Conservation (phyloP, 2,329 filamentous ascomycete species). For the Pyricularia grisea region DNA sequence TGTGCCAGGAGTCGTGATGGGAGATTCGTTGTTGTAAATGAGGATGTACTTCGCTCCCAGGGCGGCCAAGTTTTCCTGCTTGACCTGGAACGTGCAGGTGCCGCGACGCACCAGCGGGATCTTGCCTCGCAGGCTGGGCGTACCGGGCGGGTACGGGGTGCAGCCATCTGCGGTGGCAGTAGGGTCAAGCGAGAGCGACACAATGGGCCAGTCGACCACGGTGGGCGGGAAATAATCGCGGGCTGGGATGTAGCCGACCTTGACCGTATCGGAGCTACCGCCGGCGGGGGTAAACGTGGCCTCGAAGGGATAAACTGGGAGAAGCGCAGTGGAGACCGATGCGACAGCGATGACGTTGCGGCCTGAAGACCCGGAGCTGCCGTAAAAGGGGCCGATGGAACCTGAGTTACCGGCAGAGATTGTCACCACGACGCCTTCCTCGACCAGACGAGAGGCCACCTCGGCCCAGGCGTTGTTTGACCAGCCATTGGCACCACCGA, state of each 20-base stretch:
- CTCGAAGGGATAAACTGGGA: constrained; percentile 11
- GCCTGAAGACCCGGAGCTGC: constrained; percentile 20
- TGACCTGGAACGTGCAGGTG: constrained; percentile 8
- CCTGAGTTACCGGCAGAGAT: constrained; percentile 32
- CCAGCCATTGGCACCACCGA: constrained; percentile 14
- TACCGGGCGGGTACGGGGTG: constrained; percentile 23
- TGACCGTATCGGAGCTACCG: constrained; percentile 6
- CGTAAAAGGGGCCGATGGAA: constrained; percentile 14
- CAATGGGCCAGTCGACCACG: constrained; percentile 14
- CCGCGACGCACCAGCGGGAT: constrained; percentile 31
- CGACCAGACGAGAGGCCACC: constrained; percentile 29
- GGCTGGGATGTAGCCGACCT: constrained; percentile 8
- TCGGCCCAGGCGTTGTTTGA: constrained; percentile 21
- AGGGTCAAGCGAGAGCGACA: constrained; percentile 14
- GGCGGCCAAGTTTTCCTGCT: constrained; percentile 20
- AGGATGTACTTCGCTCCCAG: constrained; percentile 20
- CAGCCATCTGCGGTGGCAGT: constrained; percentile 24
- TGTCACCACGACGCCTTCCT: constrained; percentile 28
- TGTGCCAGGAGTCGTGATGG: neutral
- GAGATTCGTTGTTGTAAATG: constrained; percentile 16
- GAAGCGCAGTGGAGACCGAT: constrained; percentile 22
- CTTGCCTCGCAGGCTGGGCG: constrained; percentile 26
- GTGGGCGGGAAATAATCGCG: constrained; percentile 6
- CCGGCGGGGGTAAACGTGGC: constrained; percentile 6
- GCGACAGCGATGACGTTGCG: constrained; percentile 32